Conservation (phyloP, 805 yeast species). For the Ogataea nonfermentans region DNA sequence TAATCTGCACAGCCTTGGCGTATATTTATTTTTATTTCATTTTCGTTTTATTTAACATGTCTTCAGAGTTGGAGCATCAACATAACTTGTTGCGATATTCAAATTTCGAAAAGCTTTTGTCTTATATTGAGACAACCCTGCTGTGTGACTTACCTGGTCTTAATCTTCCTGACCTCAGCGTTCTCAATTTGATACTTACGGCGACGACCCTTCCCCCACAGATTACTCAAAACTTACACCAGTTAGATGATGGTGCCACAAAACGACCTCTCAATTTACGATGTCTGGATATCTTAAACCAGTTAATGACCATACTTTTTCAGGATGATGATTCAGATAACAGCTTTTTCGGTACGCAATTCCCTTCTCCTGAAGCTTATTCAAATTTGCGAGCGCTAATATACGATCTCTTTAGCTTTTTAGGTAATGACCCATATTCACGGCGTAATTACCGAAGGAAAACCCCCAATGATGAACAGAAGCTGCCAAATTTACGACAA, state of each 20-base stretch:
- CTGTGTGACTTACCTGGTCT: conserved; percentile 25
- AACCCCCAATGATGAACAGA: conserved; percentile 6
- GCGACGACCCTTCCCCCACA: conserved; percentile 35
- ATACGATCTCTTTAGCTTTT: conserved; percentile 8
- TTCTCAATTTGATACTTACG: conserved; percentile 36
- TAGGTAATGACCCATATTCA: conserved; percentile 1
- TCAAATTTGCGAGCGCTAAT: conserved; percentile 21
- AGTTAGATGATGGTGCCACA: conserved; percentile 26
- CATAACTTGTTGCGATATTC: conserved; percentile 14
- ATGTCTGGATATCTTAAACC: conserved; percentile 32
- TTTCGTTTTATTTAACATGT: not conserved
- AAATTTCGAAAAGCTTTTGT: conserved; percentile 37
- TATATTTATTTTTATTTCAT: not conserved
- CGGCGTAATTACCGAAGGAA: conserved; percentile 1
- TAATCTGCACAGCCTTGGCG: not conserved
- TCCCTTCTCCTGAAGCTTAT: conserved; percentile 16
- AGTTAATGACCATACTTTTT: conserved; percentile 9
- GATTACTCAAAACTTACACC: conserved; percentile 23
- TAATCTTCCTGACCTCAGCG: conserved; percentile 34
- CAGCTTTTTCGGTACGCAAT: conserved; percentile 28
- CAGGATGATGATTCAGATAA: conserved; percentile 9
- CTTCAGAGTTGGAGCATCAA: conserved; percentile 16
- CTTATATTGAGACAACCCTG: conserved; percentile 34
- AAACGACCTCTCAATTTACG: conserved; percentile 32
- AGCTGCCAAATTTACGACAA: not conserved